These are phyloP conservation scores for Spathaspora hagerdaliae DNA, from an alignment of 805 yeast genomes.

Conservation along the genomic window DNA sequence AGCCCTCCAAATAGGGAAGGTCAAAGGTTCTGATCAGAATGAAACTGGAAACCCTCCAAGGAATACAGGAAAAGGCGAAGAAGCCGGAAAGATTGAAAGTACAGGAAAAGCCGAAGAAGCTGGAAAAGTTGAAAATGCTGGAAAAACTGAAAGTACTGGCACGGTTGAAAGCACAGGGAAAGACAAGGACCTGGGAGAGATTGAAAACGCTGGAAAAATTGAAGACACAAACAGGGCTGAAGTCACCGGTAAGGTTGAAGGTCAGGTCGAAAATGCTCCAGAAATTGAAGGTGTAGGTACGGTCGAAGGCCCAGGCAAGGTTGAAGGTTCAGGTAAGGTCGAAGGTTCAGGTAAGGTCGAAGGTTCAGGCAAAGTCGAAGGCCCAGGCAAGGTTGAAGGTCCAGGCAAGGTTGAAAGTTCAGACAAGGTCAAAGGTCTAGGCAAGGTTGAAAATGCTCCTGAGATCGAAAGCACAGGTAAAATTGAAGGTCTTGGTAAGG, in stretches of 20 bases:
- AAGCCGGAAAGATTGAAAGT: not conserved
- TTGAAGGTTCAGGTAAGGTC: constrained; percentile 7
- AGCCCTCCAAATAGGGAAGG: not conserved
- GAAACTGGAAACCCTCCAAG: too few species aligned
- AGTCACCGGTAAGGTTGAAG: constrained; percentile 6
- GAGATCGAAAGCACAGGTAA: too few species aligned
- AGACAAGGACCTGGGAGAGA: not conserved
- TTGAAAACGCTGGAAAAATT: constrained; percentile 1
- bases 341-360: constrained; percentile 5
- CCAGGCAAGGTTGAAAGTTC: constrained; percentile 3
- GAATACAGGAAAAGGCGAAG: not conserved
- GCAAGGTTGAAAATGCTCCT: not conserved
- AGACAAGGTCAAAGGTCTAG: constrained; percentile 6
- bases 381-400: too few species aligned
- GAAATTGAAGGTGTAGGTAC: constrained; percentile 7
- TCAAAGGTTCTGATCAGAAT: not conserved
- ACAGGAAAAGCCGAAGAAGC: not conserved
- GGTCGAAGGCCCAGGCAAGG: constrained; percentile 8
- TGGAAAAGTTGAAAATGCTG: not conserved
- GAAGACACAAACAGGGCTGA: constrained; percentile 1
- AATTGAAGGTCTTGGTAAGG: too few species aligned
- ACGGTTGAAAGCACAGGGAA: not conserved
- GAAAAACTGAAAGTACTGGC: not conserved
- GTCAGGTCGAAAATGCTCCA: constrained; percentile 5
- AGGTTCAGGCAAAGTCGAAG: not conserved